Conservation (phyloP, 345 rosid genomes). For the Psidium guajava region DNA sequence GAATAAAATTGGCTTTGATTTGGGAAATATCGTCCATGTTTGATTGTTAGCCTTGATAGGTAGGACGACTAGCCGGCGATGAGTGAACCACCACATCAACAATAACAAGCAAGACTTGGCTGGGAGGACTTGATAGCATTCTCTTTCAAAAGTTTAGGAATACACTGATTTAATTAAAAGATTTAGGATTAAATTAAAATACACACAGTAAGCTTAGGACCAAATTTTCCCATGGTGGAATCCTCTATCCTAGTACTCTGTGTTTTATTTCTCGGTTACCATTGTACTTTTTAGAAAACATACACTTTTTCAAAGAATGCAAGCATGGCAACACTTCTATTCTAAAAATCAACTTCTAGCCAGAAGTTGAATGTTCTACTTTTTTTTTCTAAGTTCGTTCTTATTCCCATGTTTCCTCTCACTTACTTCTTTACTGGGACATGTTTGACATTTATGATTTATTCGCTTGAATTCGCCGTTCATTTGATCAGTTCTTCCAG, state of each 20-base stretch:
- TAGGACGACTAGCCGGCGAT: fast-evolving
- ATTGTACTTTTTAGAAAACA: neutral
- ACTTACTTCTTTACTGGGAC: neutral
- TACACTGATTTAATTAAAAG: neutral
- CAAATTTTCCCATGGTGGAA: neutral
- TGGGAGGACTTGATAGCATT: fast-evolving
- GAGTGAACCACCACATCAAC: neutral
- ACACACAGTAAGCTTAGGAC: fast-evolving
- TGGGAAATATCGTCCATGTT: fast-evolving
- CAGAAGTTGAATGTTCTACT: too few relatives aligned
- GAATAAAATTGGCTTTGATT: neutral
- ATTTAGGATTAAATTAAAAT: fast-evolving
- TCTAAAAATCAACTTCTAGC: too few relatives aligned
- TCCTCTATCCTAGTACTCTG: neutral
- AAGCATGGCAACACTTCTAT: too few relatives aligned
- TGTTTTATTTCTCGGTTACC: neutral
- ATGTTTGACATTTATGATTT: neutral
- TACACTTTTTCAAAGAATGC: neutral
- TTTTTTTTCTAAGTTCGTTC: neutral
- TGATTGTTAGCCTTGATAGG: fast-evolving
- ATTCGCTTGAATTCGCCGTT: neutral
- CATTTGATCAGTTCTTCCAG: neutral
- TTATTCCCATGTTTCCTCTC: neutral
- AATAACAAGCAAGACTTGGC: neutral
- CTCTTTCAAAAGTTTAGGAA: too few relatives aligned